Evolutionary conservation across 2,329 filamentous ascomycete species (phyloP).

Genomic region (Phialemoniopsis sp.): DNA sequence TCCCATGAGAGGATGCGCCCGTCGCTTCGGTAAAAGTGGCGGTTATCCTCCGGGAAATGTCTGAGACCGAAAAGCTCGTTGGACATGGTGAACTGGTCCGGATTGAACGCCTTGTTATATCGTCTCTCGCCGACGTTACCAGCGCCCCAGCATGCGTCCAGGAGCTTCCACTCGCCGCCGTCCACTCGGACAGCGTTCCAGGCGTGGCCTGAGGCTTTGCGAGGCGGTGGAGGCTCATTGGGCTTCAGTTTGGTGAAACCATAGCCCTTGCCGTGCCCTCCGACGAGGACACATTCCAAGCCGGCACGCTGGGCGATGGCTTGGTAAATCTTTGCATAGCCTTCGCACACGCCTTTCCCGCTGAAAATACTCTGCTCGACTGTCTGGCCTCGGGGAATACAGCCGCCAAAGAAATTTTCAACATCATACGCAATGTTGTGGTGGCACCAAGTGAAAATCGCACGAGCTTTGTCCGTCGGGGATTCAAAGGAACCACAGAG

Average conservation of each 20-base stretch:
- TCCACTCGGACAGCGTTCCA: constrained; percentile 95
- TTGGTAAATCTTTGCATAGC: constrained; percentile 80
- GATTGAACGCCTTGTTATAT: constrained; percentile 67
- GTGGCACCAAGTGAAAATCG: constrained; percentile 92
- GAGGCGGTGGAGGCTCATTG: constrained; percentile 62
- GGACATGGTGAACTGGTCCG: constrained; percentile 51
- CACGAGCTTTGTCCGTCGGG: constrained; percentile 83
- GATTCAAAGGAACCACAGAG: constrained; percentile 79
- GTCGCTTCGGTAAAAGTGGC: constrained; percentile 71
- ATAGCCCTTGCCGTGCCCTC: constrained; percentile 83
- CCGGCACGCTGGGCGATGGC: constrained; percentile 76
- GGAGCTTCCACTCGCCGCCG: constrained; percentile 80
- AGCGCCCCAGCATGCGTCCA: constrained; percentile 92
- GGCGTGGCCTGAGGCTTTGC: constrained; percentile 65
- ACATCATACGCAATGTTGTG: constrained; percentile 89
- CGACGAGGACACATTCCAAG: constrained; percentile 69
- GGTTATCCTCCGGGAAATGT: constrained; percentile 71
- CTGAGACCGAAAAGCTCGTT: constrained; percentile 79
- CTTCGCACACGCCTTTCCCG: constrained; percentile 85
- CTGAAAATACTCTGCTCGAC: constrained; percentile 69
- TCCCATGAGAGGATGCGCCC: constrained; percentile 69
- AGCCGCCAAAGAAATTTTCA: constrained; percentile 70
- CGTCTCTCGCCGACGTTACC: constrained; percentile 57
- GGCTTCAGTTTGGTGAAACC: constrained; percentile 61
- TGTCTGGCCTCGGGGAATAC: constrained; percentile 56